Conservation (phyloP, 169 alveolate species). For the Eimeria necatrix region DNA sequence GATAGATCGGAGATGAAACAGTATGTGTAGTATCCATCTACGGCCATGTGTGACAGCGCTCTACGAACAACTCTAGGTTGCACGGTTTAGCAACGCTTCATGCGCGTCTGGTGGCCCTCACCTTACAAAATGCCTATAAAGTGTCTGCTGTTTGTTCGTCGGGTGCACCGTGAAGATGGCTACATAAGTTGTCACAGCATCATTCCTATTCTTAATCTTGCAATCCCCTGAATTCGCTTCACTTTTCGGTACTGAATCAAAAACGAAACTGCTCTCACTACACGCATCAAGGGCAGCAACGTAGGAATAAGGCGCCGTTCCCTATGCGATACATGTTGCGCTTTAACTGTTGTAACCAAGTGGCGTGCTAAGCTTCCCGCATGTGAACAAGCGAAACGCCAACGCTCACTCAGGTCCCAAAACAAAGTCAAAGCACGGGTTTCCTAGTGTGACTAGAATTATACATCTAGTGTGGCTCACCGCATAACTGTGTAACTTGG, state of each 20-base stretch:
- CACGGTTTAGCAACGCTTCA: not conserved
- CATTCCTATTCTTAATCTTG: not conserved
- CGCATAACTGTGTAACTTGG: slow-evolving; percentile 77
- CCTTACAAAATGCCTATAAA: slow-evolving; percentile 79
- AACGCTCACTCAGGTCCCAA: too few relatives aligned
- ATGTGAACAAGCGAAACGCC: too few relatives aligned
- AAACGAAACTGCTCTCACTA: not conserved
- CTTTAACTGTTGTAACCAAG: too few relatives aligned
- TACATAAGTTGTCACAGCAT: slow-evolving; percentile 66
- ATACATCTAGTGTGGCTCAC: not conserved
- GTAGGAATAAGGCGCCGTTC: too few relatives aligned
- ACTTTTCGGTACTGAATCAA: slow-evolving; percentile 1
- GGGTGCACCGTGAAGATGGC: slow-evolving; percentile 78
- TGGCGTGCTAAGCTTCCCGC: too few relatives aligned
- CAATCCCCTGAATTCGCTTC: not conserved
- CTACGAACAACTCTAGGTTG: not conserved
- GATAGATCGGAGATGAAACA: too few relatives aligned
- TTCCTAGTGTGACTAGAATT: too few relatives aligned
- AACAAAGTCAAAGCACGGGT: too few relatives aligned
- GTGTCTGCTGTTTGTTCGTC: slow-evolving; percentile 43
- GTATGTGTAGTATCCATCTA: too few relatives aligned
- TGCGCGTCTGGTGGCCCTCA: not conserved
- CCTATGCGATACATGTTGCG: too few relatives aligned
- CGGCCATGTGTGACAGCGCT: too few relatives aligned
- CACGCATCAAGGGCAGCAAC: too few relatives aligned